Percentiles rank a stretch among this genome's conserved stretches.
phyloP scores from a whole-genome alignment of 1,284 basidiomycete species.

The Xanthoconium separans region DNA sequence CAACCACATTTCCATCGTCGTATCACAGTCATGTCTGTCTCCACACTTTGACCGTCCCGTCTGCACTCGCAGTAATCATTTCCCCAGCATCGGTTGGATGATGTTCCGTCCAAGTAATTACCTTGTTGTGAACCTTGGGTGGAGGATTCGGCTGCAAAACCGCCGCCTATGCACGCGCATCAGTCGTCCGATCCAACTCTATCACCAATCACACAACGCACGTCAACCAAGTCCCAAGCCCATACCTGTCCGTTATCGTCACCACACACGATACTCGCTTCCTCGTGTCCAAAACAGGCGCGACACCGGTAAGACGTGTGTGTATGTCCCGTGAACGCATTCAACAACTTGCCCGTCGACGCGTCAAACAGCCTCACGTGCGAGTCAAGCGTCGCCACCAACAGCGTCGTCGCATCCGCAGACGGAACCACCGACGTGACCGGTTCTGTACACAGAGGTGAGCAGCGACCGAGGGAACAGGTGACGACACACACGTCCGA shows the following conservation, averaged over 20 bases:
- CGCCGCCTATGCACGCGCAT: conserved; percentile 50
- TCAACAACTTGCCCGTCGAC: conserved; percentile 80
- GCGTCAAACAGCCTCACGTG: conserved; percentile 86
- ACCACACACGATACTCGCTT: conserved; percentile 81
- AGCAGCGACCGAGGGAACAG: not conserved
- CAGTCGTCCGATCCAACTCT: not conserved
- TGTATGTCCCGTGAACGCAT: conserved; percentile 79
- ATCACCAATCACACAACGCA: conserved; percentile 40
- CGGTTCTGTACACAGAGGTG: conserved; percentile 54
- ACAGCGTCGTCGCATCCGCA: conserved; percentile 70
- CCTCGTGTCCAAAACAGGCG: conserved; percentile 81
- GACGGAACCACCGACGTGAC: conserved; percentile 82
- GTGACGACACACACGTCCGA: conserved; percentile 64
- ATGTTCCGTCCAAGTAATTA: conserved; percentile 89
- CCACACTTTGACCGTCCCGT: conserved; percentile 83
- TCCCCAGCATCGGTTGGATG: conserved; percentile 81
- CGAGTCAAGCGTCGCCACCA: conserved; percentile 84
- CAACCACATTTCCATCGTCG: too few species aligned
- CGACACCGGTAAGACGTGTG: conserved; percentile 78
- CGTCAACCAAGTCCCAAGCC: conserved; percentile 92
- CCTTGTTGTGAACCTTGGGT: conserved; percentile 74
- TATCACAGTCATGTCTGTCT: conserved; percentile 15
- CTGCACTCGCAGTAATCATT: conserved; percentile 85
- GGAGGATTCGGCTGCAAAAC: conserved; percentile 65
- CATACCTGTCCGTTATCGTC: conserved; percentile 89